Evolutionary conservation across 352 stramenopile species (phyloP).

Genomic region (Aphanomyces invadans): DNA sequence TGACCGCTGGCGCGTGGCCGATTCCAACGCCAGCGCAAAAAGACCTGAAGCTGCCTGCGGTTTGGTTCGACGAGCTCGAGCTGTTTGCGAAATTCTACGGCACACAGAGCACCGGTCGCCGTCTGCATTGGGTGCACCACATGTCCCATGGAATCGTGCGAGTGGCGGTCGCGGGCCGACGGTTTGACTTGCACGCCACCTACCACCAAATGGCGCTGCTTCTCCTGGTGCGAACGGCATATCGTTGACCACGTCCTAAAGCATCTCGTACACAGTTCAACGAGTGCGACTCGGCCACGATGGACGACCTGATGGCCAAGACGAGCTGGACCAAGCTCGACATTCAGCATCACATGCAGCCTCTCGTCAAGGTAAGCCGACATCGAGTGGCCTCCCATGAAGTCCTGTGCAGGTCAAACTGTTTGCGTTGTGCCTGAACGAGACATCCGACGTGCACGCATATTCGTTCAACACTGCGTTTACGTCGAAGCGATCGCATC

Average conservation of each 20-base stretch:
- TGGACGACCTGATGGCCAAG: constrained; percentile 34
- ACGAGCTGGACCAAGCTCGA: constrained; percentile 60
- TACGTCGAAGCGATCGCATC: constrained; percentile 14
- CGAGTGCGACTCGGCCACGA: constrained; percentile 5
- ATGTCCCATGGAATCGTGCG: constrained; percentile 69
- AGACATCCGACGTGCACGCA: constrained; percentile 26
- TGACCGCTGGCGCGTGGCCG: constrained; percentile 76
- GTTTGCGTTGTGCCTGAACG: constrained; percentile 25
- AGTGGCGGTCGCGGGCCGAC: constrained; percentile 55
- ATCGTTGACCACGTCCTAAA: background rate
- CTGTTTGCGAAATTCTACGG: constrained; percentile 81
- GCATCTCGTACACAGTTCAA: constrained; percentile 53
- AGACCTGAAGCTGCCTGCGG: constrained; percentile 48
- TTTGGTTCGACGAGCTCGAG: constrained; percentile 49
- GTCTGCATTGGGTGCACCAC: constrained; percentile 73
- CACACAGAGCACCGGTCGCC: constrained; percentile 58
- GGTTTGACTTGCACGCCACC: constrained; percentile 73
- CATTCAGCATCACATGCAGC: constrained; percentile 52
- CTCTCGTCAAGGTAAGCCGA: constrained; percentile 62
- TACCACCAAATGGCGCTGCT: constrained; percentile 82
- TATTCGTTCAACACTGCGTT: constrained; percentile 44
- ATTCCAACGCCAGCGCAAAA: constrained; percentile 59
- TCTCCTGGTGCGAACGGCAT: constrained; percentile 38
- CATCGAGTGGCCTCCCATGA: no score
- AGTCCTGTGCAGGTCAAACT: constrained; percentile 38